Evolutionary conservation across 306 rosid genomes (phyloP), one percentile per base, ranked within the genome.

Genomic region (Begonia masoniana): DNA sequence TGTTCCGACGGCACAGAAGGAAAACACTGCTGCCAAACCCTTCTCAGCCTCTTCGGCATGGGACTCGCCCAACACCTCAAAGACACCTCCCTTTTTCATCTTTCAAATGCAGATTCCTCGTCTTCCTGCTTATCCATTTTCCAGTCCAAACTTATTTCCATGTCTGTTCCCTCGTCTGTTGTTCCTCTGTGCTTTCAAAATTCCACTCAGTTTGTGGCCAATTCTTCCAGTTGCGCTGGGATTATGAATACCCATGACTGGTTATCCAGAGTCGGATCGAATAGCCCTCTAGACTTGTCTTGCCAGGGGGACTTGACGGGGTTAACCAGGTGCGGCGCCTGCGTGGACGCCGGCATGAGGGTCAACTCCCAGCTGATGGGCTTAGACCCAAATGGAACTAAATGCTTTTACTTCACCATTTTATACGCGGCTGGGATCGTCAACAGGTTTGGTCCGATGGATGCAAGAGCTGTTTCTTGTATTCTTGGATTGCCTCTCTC

Each of bases 31-130:
- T 88, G 96, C 66, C 82, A 73, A 55, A 21, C 88, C 10, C 85
- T 88, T 13, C 72, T 71, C 12, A 69, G 88, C 63, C 68, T 83
- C 65, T 14, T 81, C 5, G 92, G 83, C 42, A 55, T 88, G 4
- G 96, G 92, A 3, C 63, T 81, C 4, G 75, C 92, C 1, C 76
- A 79, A 46, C 79, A 65, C 54, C 94, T 88, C 73, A 79, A 65
- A 52, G 68, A 64, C 13, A 77, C 92, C 13, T 65, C 70, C 9
- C 6, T 12, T 3, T 88, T 88, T 23, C 78, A 75, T 47, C 78
- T 88, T 12, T 76, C 83, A 1, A 63, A 79, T 45, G 19, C 31
- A 12, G 43, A 43, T 31, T 45, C 76, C 16, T 81, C 96, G 35
- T 55, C 88, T 10, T 43, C 72, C 35, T 88, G 96, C 63, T 69